phyloP scores from a whole-genome alignment of 257 asterid species.

The Solanum sitiens region DNA sequence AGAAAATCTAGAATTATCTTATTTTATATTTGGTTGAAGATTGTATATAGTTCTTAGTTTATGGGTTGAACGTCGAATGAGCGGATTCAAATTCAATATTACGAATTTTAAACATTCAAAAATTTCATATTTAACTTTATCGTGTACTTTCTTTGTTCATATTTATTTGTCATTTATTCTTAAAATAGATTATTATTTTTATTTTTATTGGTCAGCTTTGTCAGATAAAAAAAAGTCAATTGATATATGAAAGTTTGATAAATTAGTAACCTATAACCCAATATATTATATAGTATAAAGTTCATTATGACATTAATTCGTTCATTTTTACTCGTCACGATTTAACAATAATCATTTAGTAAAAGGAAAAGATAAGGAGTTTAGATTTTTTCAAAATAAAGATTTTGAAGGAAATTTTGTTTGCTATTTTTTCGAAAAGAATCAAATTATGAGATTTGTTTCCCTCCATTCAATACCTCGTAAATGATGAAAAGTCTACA shows the following conservation, averaged over 20 bases:
- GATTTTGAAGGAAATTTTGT: background rate
- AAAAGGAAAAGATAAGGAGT: background rate
- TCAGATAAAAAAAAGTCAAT: too few relatives aligned
- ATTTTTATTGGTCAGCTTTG: too few relatives aligned
- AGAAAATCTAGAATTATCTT: too few relatives aligned
- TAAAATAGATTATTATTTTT: too few relatives aligned
- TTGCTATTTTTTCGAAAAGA: background rate
- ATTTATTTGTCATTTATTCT: too few relatives aligned
- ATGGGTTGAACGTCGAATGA: background rate
- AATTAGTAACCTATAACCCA: background rate
- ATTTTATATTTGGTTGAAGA: background rate
- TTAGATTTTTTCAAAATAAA: background rate
- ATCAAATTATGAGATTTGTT: slow-evolving; percentile 5
- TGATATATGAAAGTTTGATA: background rate
- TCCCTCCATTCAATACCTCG: background rate
- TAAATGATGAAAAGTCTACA: slow-evolving; percentile 12
- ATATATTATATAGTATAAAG: background rate
- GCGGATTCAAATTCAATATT: too few relatives aligned
- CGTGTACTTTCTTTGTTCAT: rapidly evolving
- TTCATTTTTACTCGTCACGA: rapidly evolving
- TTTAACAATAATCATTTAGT: background rate
- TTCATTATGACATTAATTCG: background rate
- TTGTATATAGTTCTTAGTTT: rapidly evolving
- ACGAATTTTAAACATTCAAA: too few relatives aligned
- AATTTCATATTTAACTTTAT: too few relatives aligned